A percentile compares a stretch with the other conserved stretches of the same genome.
Evolutionary conservation across 176 grass and related monocot genomes (phyloP).

Genomic region (Carex parvula): DNA sequence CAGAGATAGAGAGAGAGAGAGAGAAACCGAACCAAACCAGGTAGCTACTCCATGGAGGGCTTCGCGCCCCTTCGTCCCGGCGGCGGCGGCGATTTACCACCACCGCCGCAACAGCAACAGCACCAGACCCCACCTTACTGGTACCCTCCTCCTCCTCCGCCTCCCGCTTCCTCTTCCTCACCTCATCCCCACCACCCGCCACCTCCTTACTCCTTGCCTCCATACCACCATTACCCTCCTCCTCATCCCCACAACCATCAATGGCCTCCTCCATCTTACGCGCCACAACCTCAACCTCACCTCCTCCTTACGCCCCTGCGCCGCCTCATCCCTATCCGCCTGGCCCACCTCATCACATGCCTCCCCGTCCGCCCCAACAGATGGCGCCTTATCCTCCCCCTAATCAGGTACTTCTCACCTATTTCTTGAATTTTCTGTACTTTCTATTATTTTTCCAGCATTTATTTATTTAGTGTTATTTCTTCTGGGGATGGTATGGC

Average conservation of each 20-base stretch:
- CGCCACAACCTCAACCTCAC: neutral
- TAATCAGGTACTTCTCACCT: neutral
- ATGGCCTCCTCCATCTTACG: conserved; percentile 3
- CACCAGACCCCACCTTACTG: neutral
- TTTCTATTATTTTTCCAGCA: neutral
- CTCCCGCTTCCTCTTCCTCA: neutral
- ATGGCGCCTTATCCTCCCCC: conserved; percentile 19
- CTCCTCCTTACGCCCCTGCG: neutral
- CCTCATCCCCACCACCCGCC: neutral
- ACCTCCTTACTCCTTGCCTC: neutral
- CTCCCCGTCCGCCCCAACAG: neutral
- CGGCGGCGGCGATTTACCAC: neutral
- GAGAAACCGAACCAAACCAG: neutral
- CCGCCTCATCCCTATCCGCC: neutral
- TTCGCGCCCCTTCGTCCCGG: neutral
- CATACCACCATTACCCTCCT: conserved; percentile 13
- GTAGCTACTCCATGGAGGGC: conserved; percentile 10
- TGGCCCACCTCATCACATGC: neutral
- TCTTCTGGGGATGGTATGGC: neutral
- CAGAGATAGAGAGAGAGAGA: neutral
- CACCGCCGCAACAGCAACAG: neutral
- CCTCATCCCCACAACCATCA: neutral
- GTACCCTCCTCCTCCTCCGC: conserved; percentile 4
- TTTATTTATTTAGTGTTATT: neutral
- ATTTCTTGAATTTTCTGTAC: neutral